Conservation (phyloP, 108 stramenopile species). For the Aurantiochytrium sp. region DNA sequence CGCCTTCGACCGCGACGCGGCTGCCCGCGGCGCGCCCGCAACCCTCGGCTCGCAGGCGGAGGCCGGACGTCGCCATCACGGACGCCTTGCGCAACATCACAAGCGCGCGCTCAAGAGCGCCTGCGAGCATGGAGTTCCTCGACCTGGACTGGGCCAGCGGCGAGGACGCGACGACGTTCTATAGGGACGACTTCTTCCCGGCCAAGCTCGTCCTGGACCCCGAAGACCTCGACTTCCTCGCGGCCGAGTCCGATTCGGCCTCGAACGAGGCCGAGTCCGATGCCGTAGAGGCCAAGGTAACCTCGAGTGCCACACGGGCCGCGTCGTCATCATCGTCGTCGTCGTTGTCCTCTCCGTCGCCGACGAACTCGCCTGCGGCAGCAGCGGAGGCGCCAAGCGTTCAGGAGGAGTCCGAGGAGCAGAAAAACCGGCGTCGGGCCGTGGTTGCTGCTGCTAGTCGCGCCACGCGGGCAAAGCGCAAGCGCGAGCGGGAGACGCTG, state of each 20-base stretch:
- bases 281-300: background rate
- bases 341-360: too few species aligned
- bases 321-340: too few species aligned
- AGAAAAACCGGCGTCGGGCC: background rate
- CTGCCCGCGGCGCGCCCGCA: too few species aligned
- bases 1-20: too few species aligned
- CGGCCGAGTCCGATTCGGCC: background rate
- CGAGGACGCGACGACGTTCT: background rate
- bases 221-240: background rate
- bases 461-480: background rate
- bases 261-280: background rate
- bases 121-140: background rate
- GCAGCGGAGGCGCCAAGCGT: too few species aligned
- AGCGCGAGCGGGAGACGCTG: background rate
- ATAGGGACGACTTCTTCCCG: background rate
- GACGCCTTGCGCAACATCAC: too few species aligned
- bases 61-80: too few species aligned
- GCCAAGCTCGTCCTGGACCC: background rate
- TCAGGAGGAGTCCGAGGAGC: background rate
- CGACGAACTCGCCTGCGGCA: too few species aligned
- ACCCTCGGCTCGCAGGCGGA: too few species aligned
- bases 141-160: background rate
- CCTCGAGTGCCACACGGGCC: background rate
- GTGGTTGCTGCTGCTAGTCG: background rate
- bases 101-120: too few species aligned